Evolutionary conservation across 768 basidiomycete species (phyloP), one percentile per base, ranked within the genome.

Genomic region (Lactarius vividus): DNA sequence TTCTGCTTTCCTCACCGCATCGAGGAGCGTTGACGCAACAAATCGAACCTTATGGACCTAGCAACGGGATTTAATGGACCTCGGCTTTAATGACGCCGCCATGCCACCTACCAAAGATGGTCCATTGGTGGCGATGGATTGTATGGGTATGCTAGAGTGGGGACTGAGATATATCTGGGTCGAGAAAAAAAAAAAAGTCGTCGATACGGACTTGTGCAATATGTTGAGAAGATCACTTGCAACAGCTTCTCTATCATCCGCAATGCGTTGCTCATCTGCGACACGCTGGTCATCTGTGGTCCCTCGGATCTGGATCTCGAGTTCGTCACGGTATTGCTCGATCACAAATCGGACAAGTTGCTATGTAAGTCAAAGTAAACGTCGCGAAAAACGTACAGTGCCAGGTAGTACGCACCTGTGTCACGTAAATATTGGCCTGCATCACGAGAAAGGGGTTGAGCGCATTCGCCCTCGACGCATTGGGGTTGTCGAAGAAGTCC

Each of bases 281-380:
- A 88, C 80, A 69, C 84, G 83, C 63, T 80, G 79, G 64, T 90
- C 88, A 71, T 90, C 84, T 40, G 88, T 76, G 66, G 74, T 82
- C 23, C 86, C 88, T 72, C 86, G 88, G 68, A 91, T 81, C 23
- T 84, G 86, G 68, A 82, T 79, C 57, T 92, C 74, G 29, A 96
- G 83, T 75, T 96, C 92, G 67, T 96, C 90, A 7, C 92, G 88
- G 74, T 96, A 96, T 76, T 94, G 94, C 70, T 95, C 90, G 60
- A 92, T 91, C 68, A 96, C 92, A 71, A 93, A 94, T 63, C 94
- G 91, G 64, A 92, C 92, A 57, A 94, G 84, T 93, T 96, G 94
- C 92, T 96, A 70, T 49, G 23, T 54, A 35, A 64, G 61, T 20
- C 37, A 46, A 66, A 58, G 55, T 60, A 44, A 62, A 53, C 37